Base-by-base conservation (phyloP, 1,284 basidiomycete genomes). In the Pulveroboletus ridleyi region DNA sequence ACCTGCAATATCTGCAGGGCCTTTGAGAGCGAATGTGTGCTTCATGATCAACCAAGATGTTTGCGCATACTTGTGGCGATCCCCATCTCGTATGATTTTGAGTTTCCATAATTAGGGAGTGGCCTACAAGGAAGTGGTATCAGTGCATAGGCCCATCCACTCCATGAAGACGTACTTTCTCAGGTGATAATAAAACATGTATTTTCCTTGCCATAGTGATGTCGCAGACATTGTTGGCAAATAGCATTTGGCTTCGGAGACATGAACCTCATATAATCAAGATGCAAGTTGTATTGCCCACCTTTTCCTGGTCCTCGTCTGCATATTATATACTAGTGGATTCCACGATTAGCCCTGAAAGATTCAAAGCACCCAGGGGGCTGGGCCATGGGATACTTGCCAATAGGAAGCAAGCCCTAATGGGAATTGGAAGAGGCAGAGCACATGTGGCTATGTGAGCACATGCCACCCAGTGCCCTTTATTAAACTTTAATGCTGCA, bases 31-130 rank as follows among this genome's bases (percentile, higher is more conserved):
- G 70, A 91, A 93, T 2, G 87, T 92, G 68, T 91, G 90, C 57
- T 88, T 81, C 59, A 82, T 67, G 13, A 82, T 84, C 13, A 92
- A 78, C 54, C 89, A 82, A 47, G 77, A 78, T 63, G 82, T 68
- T 72, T 82, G 68, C 64, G 75, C 57, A 66, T 75, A 70, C 70
- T 80, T 65, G 76, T 77, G 56, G 39, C 69, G 65, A 58, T 77
- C 77, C 59, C 69, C 81, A 72, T 87, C 86, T 71, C 85, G 88
- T 47, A 91, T 79, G 29, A 86, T 75, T 59, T 92, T 89, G 55
- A 94, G 76, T 74, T 86, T 89, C 91, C 92, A 94, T 14, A 93
- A 78, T 74, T 94, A 91, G 6, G 92, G 91, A n/a, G 91, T 86
- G 10, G 89, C 87, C 90, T 92, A 62, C 47, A 65, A 47, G 60